phyloP scores from a whole-genome alignment of 2,329 filamentous ascomycete species.

The Bipolaris victoriae region DNA sequence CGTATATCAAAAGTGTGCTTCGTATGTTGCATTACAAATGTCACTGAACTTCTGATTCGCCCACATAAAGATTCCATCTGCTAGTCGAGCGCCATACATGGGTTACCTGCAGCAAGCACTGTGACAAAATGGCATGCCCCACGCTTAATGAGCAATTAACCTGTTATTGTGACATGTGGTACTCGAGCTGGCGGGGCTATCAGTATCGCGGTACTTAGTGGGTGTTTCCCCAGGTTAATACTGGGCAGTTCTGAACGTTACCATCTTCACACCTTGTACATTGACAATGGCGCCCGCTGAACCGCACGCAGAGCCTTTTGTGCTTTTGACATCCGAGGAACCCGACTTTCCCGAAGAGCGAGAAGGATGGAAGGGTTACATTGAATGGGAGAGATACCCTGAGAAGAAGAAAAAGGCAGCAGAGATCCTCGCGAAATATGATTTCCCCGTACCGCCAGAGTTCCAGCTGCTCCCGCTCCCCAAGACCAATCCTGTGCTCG shows the following conservation, averaged over 20 bases:
- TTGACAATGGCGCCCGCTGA: constrained; percentile 42
- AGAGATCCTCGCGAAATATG: constrained; percentile 60
- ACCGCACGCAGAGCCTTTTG: constrained; percentile 38
- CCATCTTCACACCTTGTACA: background rate
- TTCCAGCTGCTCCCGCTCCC: constrained; percentile 53
- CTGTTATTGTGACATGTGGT: constrained; percentile 19
- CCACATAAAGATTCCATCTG: background rate
- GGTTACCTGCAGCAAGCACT: constrained; percentile 4
- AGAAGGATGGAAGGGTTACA: constrained; percentile 61
- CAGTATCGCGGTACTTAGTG: background rate
- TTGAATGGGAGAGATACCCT: constrained; percentile 61
- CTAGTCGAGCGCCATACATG: constrained; percentile 6
- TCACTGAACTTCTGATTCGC: constrained; percentile 12
- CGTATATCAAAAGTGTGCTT: constrained; percentile 3
- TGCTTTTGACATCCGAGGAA: constrained; percentile 31
- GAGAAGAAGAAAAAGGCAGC: constrained; percentile 68
- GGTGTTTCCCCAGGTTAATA: background rate
- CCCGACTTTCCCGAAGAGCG: constrained; percentile 53
- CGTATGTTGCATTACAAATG: background rate
- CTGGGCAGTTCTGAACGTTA: background rate
- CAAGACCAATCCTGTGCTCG: constrained; percentile 52
- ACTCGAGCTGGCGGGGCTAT: constrained; percentile 2
- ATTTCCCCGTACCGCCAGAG: constrained; percentile 57
- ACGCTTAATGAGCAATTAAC: constrained; percentile 13
- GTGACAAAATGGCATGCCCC: background rate